Evolutionary conservation across 129 eudicot genomes (phyloP).

Genomic region (Flaveria trinervia): DNA sequence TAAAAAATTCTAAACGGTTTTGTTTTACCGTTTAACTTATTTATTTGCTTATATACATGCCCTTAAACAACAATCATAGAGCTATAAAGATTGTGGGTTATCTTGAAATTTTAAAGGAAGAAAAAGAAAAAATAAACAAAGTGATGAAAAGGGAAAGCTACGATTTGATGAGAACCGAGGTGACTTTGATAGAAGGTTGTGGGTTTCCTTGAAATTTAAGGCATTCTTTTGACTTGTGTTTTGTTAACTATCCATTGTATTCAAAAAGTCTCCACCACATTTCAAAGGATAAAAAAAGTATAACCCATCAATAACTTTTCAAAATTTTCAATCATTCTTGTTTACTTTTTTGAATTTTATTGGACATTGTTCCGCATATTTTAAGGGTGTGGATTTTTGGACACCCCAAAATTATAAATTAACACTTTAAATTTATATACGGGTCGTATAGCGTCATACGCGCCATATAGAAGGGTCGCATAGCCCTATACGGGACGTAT

Average conservation of each 20-base stretch:
- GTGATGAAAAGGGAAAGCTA: background rate
- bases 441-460: too few relatives aligned
- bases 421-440: too few relatives aligned
- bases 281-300: constrained; percentile 17
- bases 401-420: too few relatives aligned
- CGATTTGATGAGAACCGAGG: background rate
- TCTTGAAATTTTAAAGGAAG: background rate
- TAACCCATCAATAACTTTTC: constrained; percentile 19
- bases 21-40: background rate
- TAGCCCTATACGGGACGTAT: too few relatives aligned
- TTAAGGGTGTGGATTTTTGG: background rate
- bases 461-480: too few relatives aligned
- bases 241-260: constrained; percentile 15
- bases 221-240: constrained; percentile 28
- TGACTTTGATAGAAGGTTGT: constrained; percentile 22
- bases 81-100: background rate
- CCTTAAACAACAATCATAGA: constrained; percentile 1
- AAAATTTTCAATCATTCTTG: constrained; percentile 15
- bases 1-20: background rate
- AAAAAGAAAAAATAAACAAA: background rate
- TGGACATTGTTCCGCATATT: background rate
- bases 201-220: constrained; percentile 35
- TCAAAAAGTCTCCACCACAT: constrained; percentile 33
- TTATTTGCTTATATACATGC: background rate
- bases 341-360: constrained; percentile 11